phyloP scores from a whole-genome alignment of 2,329 filamentous ascomycete species.

The Fusarium redolens region DNA sequence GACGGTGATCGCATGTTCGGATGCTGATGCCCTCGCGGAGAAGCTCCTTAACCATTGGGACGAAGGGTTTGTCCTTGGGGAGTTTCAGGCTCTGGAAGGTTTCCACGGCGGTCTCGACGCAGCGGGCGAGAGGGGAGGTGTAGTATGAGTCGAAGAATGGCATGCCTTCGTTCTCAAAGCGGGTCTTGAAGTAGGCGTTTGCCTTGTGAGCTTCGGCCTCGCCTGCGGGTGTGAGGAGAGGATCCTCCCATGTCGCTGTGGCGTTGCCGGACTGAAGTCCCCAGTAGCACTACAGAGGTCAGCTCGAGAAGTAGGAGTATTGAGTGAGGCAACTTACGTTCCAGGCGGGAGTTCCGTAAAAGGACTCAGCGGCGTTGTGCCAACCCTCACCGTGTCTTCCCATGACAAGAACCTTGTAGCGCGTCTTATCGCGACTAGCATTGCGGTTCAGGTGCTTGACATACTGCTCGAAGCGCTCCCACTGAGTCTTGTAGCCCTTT shows the following conservation, averaged over 20 bases:
- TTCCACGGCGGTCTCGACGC: conserved; percentile 69
- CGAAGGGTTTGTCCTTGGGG: conserved; percentile 62
- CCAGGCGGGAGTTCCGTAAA: conserved; percentile 76
- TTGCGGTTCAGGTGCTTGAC: conserved; percentile 64
- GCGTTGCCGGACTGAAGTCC: conserved; percentile 71
- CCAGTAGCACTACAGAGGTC: conserved; percentile 68
- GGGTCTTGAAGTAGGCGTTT: conserved; percentile 67
- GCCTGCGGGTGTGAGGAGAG: conserved; percentile 69
- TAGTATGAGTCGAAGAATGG: conserved; percentile 74
- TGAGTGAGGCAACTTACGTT: conserved; percentile 59
- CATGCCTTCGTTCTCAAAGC: conserved; percentile 64
- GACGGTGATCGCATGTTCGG: conserved; percentile 75
- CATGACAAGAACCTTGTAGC: conserved; percentile 75
- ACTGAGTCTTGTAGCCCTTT: conserved; percentile 63
- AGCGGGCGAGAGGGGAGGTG: conserved; percentile 71
- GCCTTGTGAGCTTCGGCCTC: conserved; percentile 67
- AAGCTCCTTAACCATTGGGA: conserved; percentile 71
- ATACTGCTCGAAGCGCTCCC: conserved; percentile 72
- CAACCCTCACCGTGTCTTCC: conserved; percentile 77
- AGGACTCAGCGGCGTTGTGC: conserved; percentile 71
- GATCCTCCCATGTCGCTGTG: conserved; percentile 71
- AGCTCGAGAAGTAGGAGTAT: not conserved
- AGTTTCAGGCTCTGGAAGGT: conserved; percentile 68
- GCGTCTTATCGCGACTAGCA: conserved; percentile 55
- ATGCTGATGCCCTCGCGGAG: conserved; percentile 74